A percentile compares a stretch with the other conserved stretches of the same genome.
Conservation (phyloP, 352 stramenopile species). For the Globisporangium barbulae region DNA sequence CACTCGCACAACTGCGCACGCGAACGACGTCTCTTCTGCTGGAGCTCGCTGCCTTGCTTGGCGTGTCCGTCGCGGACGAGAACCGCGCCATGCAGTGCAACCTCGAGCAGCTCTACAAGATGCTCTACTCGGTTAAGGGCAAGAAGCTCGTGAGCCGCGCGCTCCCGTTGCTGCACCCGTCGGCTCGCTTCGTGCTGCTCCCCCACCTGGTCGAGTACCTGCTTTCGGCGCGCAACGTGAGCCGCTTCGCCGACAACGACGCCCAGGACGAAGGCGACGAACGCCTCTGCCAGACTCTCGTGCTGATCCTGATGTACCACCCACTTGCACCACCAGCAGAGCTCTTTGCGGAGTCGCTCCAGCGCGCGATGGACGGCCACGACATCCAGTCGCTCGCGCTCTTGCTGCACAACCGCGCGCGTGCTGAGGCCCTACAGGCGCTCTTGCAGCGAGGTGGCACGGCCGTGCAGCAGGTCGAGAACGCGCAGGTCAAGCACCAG, state of each 20-base stretch:
- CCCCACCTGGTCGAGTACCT: constrained; percentile 64
- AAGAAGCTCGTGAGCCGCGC: constrained; percentile 76
- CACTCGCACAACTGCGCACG: constrained; percentile 59
- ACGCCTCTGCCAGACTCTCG: constrained; percentile 71
- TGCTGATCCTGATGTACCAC: constrained; percentile 80
- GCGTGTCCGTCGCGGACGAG: constrained; percentile 30
- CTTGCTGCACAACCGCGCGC: constrained; percentile 75
- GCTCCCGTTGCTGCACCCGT: constrained; percentile 74
- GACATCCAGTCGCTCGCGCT: constrained; percentile 50
- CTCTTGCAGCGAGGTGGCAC: constrained; percentile 66
- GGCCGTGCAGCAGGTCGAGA: constrained; percentile 45
- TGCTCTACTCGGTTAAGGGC: constrained; percentile 62
- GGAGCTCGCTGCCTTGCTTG: constrained; percentile 60
- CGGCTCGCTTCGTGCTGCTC: constrained; percentile 72
- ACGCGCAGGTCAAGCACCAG: constrained; percentile 43
- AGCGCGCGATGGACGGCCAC: constrained; percentile 55
- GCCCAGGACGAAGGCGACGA: constrained; percentile 41
- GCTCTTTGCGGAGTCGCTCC: constrained; percentile 62
- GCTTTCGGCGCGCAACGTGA: constrained; percentile 41
- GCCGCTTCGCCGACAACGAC: constrained; percentile 21
- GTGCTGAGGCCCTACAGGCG: constrained; percentile 67
- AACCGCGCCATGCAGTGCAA: constrained; percentile 42
- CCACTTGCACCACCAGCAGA: constrained; percentile 62
- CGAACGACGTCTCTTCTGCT: constrained; percentile 68
- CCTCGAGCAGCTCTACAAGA: constrained; percentile 45